phyloP scores from a whole-genome alignment of 1,284 basidiomycete species.

The Cryptococcus neoformans region DNA sequence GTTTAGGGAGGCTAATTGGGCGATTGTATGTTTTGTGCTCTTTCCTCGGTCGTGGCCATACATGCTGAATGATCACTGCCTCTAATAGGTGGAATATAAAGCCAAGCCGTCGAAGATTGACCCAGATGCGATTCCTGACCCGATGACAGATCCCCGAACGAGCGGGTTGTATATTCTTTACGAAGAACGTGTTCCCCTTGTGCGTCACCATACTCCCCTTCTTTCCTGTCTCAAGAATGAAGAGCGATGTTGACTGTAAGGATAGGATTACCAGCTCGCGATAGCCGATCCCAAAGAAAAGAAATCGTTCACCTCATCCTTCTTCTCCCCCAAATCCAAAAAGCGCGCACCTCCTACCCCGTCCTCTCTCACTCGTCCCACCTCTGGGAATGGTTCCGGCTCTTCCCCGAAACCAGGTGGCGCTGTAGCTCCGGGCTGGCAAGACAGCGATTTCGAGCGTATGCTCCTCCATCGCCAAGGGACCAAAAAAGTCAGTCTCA shows the following conservation, averaged over 20 bases:
- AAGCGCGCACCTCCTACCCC: slow-evolving; percentile 65
- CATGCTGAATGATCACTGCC: background rate
- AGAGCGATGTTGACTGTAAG: background rate
- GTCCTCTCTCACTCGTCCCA: background rate
- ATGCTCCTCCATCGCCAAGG: slow-evolving; percentile 52
- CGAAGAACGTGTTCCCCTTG: slow-evolving; percentile 75
- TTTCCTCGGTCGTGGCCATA: background rate
- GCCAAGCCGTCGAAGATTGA: slow-evolving; percentile 47
- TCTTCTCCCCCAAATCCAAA: slow-evolving; percentile 39
- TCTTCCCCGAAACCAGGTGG: background rate
- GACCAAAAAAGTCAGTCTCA: slow-evolving; percentile 31
- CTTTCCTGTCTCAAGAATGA: background rate
- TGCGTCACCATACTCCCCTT: slow-evolving; percentile 9
- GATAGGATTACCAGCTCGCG: slow-evolving; percentile 71
- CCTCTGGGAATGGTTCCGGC: background rate
- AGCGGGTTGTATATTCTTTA: slow-evolving; percentile 67
- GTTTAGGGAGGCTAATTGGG: slow-evolving; percentile 84
- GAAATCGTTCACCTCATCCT: slow-evolving; percentile 31
- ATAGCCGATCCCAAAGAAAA: slow-evolving; percentile 56
- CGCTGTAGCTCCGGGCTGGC: background rate
- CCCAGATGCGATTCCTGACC: slow-evolving; percentile 12
- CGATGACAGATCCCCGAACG: slow-evolving; percentile 56
- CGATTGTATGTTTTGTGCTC: slow-evolving; percentile 60
- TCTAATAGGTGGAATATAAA: slow-evolving; percentile 72
- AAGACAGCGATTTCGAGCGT: slow-evolving; percentile 71